These are phyloP conservation scores for Globisporangium echinulatum DNA, from an alignment of 352 stramenopile genomes.

Conservation along the genomic window DNA sequence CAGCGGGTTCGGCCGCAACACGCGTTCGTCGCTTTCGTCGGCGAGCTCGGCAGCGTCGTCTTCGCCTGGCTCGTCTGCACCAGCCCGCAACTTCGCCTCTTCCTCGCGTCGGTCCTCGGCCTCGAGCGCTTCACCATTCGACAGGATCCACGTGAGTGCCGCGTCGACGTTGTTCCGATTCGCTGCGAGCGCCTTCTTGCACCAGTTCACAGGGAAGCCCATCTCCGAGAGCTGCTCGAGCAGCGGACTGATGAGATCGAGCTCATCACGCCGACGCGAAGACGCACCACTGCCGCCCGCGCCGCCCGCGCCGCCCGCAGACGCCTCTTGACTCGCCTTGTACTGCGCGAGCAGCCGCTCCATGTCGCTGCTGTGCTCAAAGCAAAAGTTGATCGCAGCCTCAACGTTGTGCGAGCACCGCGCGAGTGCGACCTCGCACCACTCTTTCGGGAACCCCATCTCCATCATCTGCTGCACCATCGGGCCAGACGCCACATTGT, in stretches of 20 bases:
- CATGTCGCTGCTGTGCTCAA: constrained; percentile 91
- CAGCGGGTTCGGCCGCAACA: constrained; percentile 69
- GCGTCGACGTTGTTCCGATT: constrained; percentile 89
- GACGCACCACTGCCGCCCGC: constrained; percentile 12
- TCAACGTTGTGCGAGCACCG: constrained; percentile 87
- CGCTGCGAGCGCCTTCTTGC: constrained; percentile 83
- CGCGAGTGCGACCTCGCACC: constrained; percentile 85
- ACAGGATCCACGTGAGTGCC: constrained; percentile 90
- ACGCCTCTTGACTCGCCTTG: constrained; percentile 46
- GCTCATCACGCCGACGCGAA: constrained; percentile 33
- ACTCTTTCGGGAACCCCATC: constrained; percentile 90
- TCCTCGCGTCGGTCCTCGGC: constrained; percentile 84
- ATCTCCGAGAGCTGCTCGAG: constrained; percentile 89
- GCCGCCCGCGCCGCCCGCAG: background rate
- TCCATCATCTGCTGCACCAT: constrained; percentile 92
- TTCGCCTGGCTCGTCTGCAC: constrained; percentile 17
- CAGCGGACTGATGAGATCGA: constrained; percentile 62
- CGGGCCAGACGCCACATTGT: constrained; percentile 33
- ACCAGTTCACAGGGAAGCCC: constrained; percentile 92
- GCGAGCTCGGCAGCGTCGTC: constrained; percentile 17
- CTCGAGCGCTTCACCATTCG: constrained; percentile 85
- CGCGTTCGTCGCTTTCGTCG: constrained; percentile 26
- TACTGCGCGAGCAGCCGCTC: constrained; percentile 79
- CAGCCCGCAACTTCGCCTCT: constrained; percentile 48
- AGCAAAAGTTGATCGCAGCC: constrained; percentile 90